phyloP scores from a whole-genome alignment of 2,329 filamentous ascomycete species.

The Thermothelomyces thermophilus region DNA sequence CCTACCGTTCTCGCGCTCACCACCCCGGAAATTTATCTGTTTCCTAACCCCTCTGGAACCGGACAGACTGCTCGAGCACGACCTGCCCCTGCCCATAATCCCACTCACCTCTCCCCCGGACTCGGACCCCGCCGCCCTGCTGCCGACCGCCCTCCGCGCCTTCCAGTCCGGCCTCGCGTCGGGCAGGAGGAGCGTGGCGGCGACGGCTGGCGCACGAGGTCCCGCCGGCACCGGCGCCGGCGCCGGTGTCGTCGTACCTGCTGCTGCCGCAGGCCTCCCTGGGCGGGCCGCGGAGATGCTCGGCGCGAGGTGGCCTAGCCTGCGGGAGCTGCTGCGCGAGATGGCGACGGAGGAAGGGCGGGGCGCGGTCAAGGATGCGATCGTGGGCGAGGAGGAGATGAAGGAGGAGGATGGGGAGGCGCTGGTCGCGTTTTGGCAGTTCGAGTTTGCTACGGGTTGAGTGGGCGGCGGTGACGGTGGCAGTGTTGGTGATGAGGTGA shows the following conservation, averaged over 20 bases:
- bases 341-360: background rate
- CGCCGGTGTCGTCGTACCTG: too few relatives aligned
- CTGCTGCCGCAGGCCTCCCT: constrained; percentile 33
- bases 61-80: constrained; percentile 29
- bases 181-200: too few relatives aligned
- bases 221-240: too few relatives aligned
- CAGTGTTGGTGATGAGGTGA: background rate
- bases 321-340: background rate
- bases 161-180: constrained; percentile 30
- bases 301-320: constrained; percentile 4
- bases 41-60: background rate
- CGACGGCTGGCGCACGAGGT: too few relatives aligned
- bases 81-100: constrained; percentile 35
- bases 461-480: background rate
- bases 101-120: constrained; percentile 33
- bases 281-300: too few relatives aligned
- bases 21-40: too few relatives aligned
- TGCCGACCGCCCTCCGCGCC: constrained; percentile 31
- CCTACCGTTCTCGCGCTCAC: too few relatives aligned
- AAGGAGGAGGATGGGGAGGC: constrained; percentile 17
- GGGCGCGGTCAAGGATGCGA: background rate
- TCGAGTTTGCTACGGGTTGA: constrained; percentile 4
- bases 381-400: constrained; percentile 20
- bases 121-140: constrained; percentile 24
- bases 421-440: constrained; percentile 8